phyloP scores from a whole-genome alignment of 2,329 filamentous ascomycete species.

The Clonostachys chloroleuca region DNA sequence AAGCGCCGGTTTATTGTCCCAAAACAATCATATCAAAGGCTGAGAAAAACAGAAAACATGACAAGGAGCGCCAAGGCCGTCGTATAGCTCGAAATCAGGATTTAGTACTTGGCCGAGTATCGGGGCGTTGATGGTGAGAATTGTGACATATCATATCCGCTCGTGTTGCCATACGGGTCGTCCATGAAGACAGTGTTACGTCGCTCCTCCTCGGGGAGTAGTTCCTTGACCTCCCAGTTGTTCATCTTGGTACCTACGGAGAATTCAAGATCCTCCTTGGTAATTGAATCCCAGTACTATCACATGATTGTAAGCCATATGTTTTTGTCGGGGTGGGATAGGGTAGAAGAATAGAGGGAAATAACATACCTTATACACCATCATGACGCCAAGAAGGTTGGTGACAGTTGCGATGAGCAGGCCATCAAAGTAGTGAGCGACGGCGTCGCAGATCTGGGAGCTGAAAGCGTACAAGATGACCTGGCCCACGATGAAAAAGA shows the following conservation, averaged over 20 bases:
- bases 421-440: constrained; percentile 91
- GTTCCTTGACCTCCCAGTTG: constrained; percentile 97
- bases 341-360: not conserved
- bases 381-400: constrained; percentile 95
- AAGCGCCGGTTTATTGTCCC: too few relatives aligned
- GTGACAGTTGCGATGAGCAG: constrained; percentile 91
- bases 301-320: constrained; percentile 6
- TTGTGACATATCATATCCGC: constrained; percentile 42
- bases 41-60: too few relatives aligned
- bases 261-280: constrained; percentile 96
- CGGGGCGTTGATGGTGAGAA: constrained; percentile 39
- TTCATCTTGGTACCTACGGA: constrained; percentile 92
- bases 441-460: constrained; percentile 73
- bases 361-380: constrained; percentile 85
- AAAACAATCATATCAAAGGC: too few relatives aligned
- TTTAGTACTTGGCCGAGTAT: constrained; percentile 41
- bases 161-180: constrained; percentile 56
- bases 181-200: constrained; percentile 69
- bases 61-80: too few relatives aligned
- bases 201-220: constrained; percentile 76
- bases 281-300: constrained; percentile 99
- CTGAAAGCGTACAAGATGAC: constrained; percentile 91
- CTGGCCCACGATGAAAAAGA: constrained; percentile 90
- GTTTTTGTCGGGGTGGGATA: not conserved
- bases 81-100: not conserved